A percentile compares a stretch with the other conserved stretches of the same genome.
phyloP scores from a whole-genome alignment of 2,329 filamentous ascomycete genomes.

The Clathrospora elynae region DNA sequence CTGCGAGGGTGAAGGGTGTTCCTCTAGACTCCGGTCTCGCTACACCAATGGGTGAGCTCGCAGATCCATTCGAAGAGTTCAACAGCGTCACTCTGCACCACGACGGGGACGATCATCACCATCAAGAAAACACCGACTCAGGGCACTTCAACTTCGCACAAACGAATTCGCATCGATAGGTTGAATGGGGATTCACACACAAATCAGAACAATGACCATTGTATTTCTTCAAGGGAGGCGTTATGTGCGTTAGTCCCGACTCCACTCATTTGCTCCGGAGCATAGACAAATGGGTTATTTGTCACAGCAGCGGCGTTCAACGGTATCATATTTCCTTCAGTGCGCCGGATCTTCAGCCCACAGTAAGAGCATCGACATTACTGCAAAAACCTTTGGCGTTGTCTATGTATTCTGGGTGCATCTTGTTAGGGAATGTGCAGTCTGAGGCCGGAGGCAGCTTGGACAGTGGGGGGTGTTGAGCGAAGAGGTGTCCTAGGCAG shows the following conservation, averaged over 20 bases:
- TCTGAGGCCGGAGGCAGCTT: constrained; percentile 12
- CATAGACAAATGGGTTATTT: constrained; percentile 23
- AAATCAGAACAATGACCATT: background rate
- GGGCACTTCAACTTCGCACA: constrained; percentile 30
- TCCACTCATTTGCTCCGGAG: constrained; percentile 38
- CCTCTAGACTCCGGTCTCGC: constrained; percentile 83
- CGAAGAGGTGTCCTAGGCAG: constrained; percentile 1
- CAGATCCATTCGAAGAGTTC: constrained; percentile 97
- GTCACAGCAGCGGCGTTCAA: constrained; percentile 29
- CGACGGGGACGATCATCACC: constrained; percentile 77
- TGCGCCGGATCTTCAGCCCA: constrained; percentile 5
- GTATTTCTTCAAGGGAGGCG: constrained; percentile 22
- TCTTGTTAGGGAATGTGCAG: constrained; percentile 7
- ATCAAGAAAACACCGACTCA: constrained; percentile 26
- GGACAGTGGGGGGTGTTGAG: constrained; percentile 1
- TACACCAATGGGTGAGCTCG: constrained; percentile 79
- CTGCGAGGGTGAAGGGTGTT: constrained; percentile 70
- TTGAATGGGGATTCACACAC: background rate
- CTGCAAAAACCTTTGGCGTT: constrained; percentile 26
- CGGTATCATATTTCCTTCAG: constrained; percentile 13
- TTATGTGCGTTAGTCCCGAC: constrained; percentile 30
- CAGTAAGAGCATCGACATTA: constrained; percentile 6
- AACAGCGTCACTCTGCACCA: constrained; percentile 98
- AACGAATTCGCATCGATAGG: constrained; percentile 32
- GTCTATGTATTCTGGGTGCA: constrained; percentile 12